These are phyloP conservation scores for Fusarium sp. DNA, from an alignment of 2,329 filamentous ascomycete genomes.

Conservation along the genomic window DNA sequence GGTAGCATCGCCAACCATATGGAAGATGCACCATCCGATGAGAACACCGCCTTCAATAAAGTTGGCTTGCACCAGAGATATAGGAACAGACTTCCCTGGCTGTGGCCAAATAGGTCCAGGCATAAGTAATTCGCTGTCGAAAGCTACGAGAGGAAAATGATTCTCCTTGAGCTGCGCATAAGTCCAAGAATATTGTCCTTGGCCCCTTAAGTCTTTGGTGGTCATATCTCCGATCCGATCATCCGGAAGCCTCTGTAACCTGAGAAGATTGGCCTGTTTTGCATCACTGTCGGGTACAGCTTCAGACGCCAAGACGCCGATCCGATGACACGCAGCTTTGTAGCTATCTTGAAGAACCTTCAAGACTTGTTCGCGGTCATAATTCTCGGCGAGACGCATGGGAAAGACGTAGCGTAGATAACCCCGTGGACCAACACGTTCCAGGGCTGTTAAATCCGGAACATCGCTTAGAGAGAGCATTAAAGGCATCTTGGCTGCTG, in stretches of 20 bases:
- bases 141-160: constrained; percentile 15
- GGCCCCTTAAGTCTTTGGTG: not conserved
- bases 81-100: not conserved
- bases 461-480: not conserved
- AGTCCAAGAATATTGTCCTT: not conserved
- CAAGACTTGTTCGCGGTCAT: not conserved
- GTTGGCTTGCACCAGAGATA: constrained; percentile 20
- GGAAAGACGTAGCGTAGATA: constrained; percentile 31
- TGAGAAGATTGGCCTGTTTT: constrained; percentile 13
- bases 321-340: constrained; percentile 1
- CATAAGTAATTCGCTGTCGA: constrained; percentile 14
- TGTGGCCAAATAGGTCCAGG: constrained; percentile 16
- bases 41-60: constrained; percentile 25
- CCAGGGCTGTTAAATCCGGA: constrained; percentile 14
- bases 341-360: constrained; percentile 1
- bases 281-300: constrained; percentile 15
- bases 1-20: constrained; percentile 28
- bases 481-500: not conserved
- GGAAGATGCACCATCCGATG: constrained; percentile 22
- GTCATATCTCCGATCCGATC: not conserved
- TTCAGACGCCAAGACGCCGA: constrained; percentile 20
- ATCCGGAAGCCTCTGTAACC: constrained; percentile 5
- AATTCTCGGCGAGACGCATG: constrained; percentile 1
- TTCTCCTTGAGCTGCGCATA: constrained; percentile 13
- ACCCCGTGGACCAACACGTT: constrained; percentile 19